Conservation (phyloP, 2,329 filamentous ascomycete species). For the Colletotrichum neosansevieriae region DNA sequence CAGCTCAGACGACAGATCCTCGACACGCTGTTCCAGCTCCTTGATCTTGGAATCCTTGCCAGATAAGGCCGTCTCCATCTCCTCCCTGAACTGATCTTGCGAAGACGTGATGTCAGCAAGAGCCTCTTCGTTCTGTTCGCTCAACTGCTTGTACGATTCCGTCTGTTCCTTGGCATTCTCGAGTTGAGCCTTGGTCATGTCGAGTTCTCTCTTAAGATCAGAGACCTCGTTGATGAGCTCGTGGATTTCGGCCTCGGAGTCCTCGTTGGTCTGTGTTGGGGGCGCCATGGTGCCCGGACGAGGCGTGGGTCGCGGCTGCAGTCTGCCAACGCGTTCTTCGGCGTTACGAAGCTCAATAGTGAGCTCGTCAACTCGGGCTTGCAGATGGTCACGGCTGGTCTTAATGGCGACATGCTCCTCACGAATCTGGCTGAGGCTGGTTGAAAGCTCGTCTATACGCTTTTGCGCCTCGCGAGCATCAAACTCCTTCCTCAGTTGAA, state of each 20-base stretch:
- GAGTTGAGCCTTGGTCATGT: conserved; percentile 82
- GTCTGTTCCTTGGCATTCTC: conserved; percentile 84
- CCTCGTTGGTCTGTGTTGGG: conserved; percentile 59
- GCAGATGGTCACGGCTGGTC: conserved; percentile 89
- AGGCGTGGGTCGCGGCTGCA: conserved; percentile 83
- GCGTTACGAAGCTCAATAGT: conserved; percentile 88
- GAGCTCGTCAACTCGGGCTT: conserved; percentile 88
- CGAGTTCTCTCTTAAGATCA: conserved; percentile 88
- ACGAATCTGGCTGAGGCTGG: conserved; percentile 81
- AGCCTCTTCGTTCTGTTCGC: conserved; percentile 88
- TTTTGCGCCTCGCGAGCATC: conserved; percentile 90
- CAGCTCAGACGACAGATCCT: conserved; percentile 87
- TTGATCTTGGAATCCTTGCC: conserved; percentile 84
- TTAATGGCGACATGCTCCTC: conserved; percentile 90
- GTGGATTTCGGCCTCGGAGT: conserved; percentile 73
- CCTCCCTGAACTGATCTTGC: conserved; percentile 88
- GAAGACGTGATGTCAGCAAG: conserved; percentile 82
- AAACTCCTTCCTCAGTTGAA: conserved; percentile 86
- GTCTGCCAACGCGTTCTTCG: conserved; percentile 84
- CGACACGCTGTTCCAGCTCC: conserved; percentile 84
- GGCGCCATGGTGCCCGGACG: conserved; percentile 61
- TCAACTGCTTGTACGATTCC: conserved; percentile 90
- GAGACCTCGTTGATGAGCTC: conserved; percentile 86
- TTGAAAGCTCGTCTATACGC: conserved; percentile 90
- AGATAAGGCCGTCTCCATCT: conserved; percentile 80